phyloP scores from a whole-genome alignment of 768 basidiomycete genomes.

The Boletus insuetus region DNA sequence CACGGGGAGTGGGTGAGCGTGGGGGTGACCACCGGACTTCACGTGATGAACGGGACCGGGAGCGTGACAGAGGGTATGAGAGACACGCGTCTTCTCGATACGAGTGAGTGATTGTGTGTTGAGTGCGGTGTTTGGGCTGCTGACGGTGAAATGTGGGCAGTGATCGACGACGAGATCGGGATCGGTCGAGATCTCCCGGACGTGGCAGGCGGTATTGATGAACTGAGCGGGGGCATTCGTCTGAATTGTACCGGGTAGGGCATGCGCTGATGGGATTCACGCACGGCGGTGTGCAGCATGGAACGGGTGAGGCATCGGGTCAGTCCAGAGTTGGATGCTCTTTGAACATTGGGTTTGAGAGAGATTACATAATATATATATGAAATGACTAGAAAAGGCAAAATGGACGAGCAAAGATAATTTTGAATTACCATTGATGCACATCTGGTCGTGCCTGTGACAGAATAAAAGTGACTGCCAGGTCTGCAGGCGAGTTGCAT shows the following conservation, averaged over 20 bases:
- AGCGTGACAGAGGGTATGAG: constrained; percentile 68
- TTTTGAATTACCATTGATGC: constrained; percentile 29
- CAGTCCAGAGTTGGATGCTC: not conserved
- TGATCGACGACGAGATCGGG: constrained; percentile 69
- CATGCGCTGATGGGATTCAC: constrained; percentile 9
- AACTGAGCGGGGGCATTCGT: constrained; percentile 26
- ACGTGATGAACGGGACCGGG: constrained; percentile 66
- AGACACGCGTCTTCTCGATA: constrained; percentile 67
- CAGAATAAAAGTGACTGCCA: constrained; percentile 33
- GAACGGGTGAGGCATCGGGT: constrained; percentile 18
- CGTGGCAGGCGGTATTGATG: constrained; percentile 51
- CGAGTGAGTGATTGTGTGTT: constrained; percentile 50
- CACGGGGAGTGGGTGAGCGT: constrained; percentile 43
- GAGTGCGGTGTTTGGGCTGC: constrained; percentile 12
- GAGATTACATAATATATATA: constrained; percentile 21
- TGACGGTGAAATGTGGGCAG: constrained; percentile 33
- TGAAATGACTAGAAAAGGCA: constrained; percentile 11
- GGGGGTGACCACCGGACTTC: constrained; percentile 54
- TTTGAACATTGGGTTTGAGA: not conserved
- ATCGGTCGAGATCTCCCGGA: constrained; percentile 71
- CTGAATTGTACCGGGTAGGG: not conserved
- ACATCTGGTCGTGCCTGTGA: constrained; percentile 33
- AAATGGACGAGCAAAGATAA: not conserved
- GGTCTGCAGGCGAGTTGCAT: constrained; percentile 18
- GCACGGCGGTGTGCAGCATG: constrained; percentile 24